Percentiles rank a stretch among this genome's conserved stretches.
phyloP scores from a whole-genome alignment of 768 basidiomycete genomes.

The Boletus subcaerulescens region DNA sequence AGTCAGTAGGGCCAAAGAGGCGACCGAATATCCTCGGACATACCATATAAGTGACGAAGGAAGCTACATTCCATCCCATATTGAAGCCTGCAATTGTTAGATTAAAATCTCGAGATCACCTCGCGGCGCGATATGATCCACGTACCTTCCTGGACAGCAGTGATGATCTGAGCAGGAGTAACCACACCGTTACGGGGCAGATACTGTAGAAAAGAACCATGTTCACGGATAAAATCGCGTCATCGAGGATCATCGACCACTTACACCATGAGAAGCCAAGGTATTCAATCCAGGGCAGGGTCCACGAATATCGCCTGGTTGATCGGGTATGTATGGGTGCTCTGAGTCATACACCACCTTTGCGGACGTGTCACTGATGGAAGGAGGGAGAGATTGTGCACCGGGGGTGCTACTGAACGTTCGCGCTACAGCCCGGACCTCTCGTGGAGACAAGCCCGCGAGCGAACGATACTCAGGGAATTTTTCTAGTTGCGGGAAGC shows the following conservation, averaged over 20 bases:
- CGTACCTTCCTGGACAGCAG: conserved; percentile 22
- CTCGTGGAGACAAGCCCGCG: conserved; percentile 10
- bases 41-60: conserved; percentile 21
- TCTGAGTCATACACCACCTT: conserved; percentile 17
- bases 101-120: background rate
- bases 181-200: conserved; percentile 18
- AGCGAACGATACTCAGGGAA: conserved; percentile 23
- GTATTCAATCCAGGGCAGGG: conserved; percentile 26
- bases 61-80: conserved; percentile 21
- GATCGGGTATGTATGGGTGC: conserved; percentile 13
- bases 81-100: conserved; percentile 16
- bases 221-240: background rate
- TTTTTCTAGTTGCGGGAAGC: conserved; percentile 6
- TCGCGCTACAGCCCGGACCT: conserved; percentile 9
- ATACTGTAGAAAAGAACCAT: conserved; percentile 9
- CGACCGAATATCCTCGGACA: background rate
- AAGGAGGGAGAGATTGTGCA: conserved; percentile 17
- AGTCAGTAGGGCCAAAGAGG: background rate
- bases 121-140: background rate
- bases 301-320: conserved; percentile 21
- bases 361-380: conserved; percentile 22
- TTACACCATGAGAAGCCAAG: conserved; percentile 24
- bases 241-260: background rate
- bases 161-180: conserved; percentile 23
- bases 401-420: conserved; percentile 16